Base-by-base conservation (phyloP, 129 eudicot species). In the Escallonia rubra region DNA sequence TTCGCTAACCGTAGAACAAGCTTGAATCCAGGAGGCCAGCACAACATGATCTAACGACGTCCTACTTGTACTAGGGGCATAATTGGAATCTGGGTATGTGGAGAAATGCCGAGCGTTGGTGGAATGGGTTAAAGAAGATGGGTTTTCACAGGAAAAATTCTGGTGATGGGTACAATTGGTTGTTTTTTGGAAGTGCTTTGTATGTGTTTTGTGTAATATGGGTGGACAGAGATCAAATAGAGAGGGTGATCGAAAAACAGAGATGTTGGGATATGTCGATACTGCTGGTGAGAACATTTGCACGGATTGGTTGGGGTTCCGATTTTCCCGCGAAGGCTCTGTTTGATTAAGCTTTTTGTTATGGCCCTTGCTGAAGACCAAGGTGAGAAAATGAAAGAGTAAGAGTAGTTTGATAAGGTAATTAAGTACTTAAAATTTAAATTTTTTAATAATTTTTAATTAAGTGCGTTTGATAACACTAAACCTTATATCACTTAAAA, bases 11-110 rank as follows among this genome's bases (percentile, higher is more conserved):
- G 71, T 74, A 59, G 42, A 67, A 79, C 80, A 79, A 53, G 80
- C 41, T 45, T 78, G 87, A 76, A 91, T 81, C 77, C 69, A 79
- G 47, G 50, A 57, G 46, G 79, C 85, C 42, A 86, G 62, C 54
- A 42, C 10, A 16, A 41, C 59, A 23, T 44, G 66, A 10, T 23
- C 59, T 4, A 14, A 51, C 42, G 34, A 55, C 34, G 43, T n/a
- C 54, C 48, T 23, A 45, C 71, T 62, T 8, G 72, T 53, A 43
- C 64, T 62, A 69, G 80, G 61, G 10, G 73, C 69, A 66, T 48
- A 10, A 7, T 57, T 57, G 64, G 52, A 74, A 65, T 72, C 80
- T 66, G 66, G 69, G 76, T 61, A 43, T 55, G 63, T 65, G 14
- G 34, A 61, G 69, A 12, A 44, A 45, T 12, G 60, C 41, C 59